Conservation (phyloP, 2,329 filamentous ascomycete genomes). For the Alternaria brassicicola region DNA sequence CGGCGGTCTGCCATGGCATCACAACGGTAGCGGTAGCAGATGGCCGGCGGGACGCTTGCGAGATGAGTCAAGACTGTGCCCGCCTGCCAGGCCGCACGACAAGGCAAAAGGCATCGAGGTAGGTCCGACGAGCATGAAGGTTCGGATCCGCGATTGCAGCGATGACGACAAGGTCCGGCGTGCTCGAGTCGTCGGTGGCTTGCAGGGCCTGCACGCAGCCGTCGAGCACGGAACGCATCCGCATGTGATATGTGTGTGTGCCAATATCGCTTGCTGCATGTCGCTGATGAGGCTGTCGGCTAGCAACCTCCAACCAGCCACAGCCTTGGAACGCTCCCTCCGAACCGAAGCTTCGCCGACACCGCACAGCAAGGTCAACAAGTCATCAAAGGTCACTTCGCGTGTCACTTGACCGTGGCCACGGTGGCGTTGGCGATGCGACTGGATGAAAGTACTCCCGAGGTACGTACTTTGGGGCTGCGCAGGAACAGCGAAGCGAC, state of each 20-base stretch:
- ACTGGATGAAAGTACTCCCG: conserved; percentile 12
- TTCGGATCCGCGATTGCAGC: background rate
- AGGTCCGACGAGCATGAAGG: conserved; percentile 10
- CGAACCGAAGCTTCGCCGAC: conserved; percentile 22
- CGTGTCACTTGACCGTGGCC: background rate
- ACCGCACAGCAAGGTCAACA: conserved; percentile 19
- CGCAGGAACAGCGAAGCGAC: conserved; percentile 6
- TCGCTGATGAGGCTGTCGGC: conserved; percentile 31
- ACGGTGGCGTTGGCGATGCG: conserved; percentile 18
- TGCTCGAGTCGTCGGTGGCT: conserved; percentile 14
- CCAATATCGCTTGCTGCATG: conserved; percentile 36
- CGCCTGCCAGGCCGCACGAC: conserved; percentile 12
- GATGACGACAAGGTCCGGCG: conserved; percentile 19
- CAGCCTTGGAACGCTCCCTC: conserved; percentile 10
- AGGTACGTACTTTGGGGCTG: conserved; percentile 13
- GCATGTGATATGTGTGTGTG: conserved; percentile 25
- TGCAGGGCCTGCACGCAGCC: conserved; percentile 31
- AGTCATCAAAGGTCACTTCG: conserved; percentile 18
- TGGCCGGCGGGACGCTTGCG: conserved; percentile 12
- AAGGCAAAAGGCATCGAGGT: conserved; percentile 12
- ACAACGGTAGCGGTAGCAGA: conserved; percentile 11
- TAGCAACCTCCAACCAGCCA: conserved; percentile 18
- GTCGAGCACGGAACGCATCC: conserved; percentile 21
- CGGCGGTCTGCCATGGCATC: conserved; percentile 34
- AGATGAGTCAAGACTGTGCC: conserved; percentile 24